These are phyloP conservation scores for Juglanconis oblonga DNA, from an alignment of 2,329 filamentous ascomycete genomes.

Conservation along the genomic window DNA sequence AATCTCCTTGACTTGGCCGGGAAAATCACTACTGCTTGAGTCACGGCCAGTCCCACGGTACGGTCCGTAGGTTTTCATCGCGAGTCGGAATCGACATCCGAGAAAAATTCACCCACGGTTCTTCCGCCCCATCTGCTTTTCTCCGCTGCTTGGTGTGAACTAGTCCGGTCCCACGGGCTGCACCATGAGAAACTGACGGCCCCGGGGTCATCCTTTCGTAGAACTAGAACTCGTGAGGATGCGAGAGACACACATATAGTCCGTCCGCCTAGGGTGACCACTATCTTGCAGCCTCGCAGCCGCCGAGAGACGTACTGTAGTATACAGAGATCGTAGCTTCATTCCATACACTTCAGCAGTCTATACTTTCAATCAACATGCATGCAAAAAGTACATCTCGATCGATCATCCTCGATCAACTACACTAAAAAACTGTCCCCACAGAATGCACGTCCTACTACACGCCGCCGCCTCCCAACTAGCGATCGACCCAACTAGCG, in stretches of 20 bases:
- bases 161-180: too few species aligned
- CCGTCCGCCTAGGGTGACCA: background rate
- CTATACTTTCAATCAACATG: background rate
- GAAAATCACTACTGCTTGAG: background rate
- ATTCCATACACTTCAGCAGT: background rate
- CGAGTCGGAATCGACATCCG: background rate
- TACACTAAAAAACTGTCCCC: background rate
- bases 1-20: background rate
- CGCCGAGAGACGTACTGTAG: background rate
- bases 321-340: conserved; percentile 1
- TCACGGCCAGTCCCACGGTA: background rate
- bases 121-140: too few species aligned
- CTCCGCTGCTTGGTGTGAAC: too few species aligned
- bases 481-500: background rate
- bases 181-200: too few species aligned
- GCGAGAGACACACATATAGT: background rate
- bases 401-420: background rate
- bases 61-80: background rate
- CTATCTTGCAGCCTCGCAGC: background rate
- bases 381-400: background rate
- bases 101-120: too few species aligned
- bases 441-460: background rate
- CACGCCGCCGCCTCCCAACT: background rate
- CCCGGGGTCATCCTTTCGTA: too few species aligned
- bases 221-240: too few species aligned